phyloP scores from a whole-genome alignment of 2,329 filamentous ascomycete genomes.

The Fusarium subglutinans region DNA sequence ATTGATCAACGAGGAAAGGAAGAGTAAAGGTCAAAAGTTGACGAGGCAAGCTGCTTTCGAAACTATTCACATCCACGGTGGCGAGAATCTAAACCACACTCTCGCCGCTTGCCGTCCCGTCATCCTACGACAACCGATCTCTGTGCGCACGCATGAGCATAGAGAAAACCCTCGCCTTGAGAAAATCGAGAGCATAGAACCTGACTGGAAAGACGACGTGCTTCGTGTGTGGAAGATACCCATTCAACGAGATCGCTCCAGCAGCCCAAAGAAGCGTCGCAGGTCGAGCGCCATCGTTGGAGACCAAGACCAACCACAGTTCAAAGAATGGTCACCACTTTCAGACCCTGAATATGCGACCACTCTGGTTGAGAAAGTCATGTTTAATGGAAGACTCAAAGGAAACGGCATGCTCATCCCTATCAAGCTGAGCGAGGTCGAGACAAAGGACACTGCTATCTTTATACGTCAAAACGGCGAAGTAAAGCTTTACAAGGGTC shows the following conservation, averaged over 20 bases:
- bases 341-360: conserved; percentile 47
- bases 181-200: conserved; percentile 50
- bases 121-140: conserved; percentile 85
- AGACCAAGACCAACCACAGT: conserved; percentile 4
- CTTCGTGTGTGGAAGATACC: conserved; percentile 88
- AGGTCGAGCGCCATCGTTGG: conserved; percentile 34
- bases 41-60: conserved; percentile 37
- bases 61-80: conserved; percentile 76
- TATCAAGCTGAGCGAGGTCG: conserved; percentile 42
- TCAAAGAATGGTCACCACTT: conserved; percentile 26
- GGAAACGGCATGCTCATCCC: conserved; percentile 37
- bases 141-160: conserved; percentile 76
- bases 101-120: conserved; percentile 86
- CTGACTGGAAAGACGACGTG: conserved; percentile 79
- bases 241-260: conserved; percentile 45
- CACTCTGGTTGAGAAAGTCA: conserved; percentile 47
- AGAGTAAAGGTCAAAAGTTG: conserved; percentile 49
- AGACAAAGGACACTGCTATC: conserved; percentile 41
- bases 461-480: conserved; percentile 73
- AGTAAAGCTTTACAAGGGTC: conserved; percentile 76
- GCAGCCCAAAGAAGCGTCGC: conserved; percentile 49
- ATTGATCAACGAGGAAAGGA: conserved; percentile 53
- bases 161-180: conserved; percentile 52
- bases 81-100: conserved; percentile 80
- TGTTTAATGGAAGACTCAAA: conserved; percentile 48